A percentile compares a stretch with the other conserved stretches of the same genome.
These are phyloP conservation scores for Toxicodendron radicans DNA, from an alignment of 345 rosid species.

Conservation along the genomic window DNA sequence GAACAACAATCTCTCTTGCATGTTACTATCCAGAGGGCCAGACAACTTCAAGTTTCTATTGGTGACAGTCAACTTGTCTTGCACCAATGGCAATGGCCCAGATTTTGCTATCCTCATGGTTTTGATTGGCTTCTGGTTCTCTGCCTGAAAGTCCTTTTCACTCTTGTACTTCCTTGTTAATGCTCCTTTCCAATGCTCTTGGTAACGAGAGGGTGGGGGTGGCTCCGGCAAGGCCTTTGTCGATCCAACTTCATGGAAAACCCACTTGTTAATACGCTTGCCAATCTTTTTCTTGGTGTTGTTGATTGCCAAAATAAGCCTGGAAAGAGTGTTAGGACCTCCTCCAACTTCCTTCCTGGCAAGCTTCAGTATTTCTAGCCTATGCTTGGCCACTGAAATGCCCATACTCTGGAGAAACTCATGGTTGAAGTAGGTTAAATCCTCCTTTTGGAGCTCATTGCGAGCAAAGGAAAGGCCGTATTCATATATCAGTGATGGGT, in stretches of 20 bases:
- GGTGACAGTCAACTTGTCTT: conserved; percentile 31
- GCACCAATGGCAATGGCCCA: conserved; percentile 56
- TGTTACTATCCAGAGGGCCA: conserved; percentile 61
- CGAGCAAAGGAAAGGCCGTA: conserved; percentile 60
- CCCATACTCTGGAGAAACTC: conserved; percentile 81
- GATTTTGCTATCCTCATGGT: conserved; percentile 53
- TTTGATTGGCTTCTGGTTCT: conserved; percentile 31
- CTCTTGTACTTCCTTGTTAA: neutral
- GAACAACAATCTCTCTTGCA: conserved; percentile 49
- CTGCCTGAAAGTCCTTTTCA: conserved; percentile 35
- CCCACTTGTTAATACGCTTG: conserved; percentile 45
- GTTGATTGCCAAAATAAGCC: conserved; percentile 41
- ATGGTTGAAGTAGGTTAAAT: conserved; percentile 71
- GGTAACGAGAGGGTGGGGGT: neutral
- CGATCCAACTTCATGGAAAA: conserved; percentile 32
- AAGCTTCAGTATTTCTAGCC: conserved; percentile 78
- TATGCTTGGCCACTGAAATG: conserved; percentile 68
- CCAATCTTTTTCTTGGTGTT: conserved; percentile 45
- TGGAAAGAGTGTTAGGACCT: conserved; percentile 29
- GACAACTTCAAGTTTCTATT: conserved; percentile 48
- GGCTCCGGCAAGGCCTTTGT: conserved; percentile 39
- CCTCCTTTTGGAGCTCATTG: conserved; percentile 68
- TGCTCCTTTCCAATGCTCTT: conserved; percentile 27
- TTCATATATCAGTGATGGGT: conserved; percentile 56
- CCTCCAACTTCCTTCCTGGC: conserved; percentile 46